Evolutionary conservation across 495 filamentous ascomycete species (phyloP).

Genomic region (Neurospora sp.): DNA sequence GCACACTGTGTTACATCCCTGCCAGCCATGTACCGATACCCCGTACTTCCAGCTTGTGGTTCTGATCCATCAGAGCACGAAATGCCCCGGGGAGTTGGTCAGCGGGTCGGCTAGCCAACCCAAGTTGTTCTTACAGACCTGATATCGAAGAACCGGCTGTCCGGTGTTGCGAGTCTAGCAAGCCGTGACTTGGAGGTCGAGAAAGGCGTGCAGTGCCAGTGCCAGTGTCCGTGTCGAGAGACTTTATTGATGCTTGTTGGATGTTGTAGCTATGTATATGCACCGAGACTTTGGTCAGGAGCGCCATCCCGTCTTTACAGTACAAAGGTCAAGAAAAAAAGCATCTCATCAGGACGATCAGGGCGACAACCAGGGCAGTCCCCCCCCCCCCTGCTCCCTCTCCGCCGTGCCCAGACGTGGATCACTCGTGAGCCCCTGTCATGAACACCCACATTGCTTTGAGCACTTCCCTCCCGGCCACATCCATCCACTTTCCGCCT

Average conservation of each 20-base stretch:
- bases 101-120: slow-evolving; percentile 5
- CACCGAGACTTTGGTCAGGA: not conserved
- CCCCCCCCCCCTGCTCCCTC: not conserved
- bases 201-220: not conserved
- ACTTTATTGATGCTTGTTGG: not conserved
- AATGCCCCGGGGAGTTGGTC: slow-evolving; percentile 16
- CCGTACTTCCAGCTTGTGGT: not conserved
- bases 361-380: not conserved
- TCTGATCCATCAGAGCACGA: slow-evolving; percentile 2
- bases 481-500: slow-evolving; percentile 4
- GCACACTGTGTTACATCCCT: not conserved
- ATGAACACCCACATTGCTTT: not conserved
- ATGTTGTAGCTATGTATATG: not conserved
- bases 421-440: not conserved
- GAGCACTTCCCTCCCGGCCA: not conserved
- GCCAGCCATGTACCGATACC: not conserved
- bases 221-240: no score
- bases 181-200: not conserved
- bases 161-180: not conserved
- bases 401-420: not conserved
- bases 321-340: not conserved
- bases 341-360: not conserved
- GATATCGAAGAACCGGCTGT: not conserved
- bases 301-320: not conserved
- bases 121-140: not conserved